Evolutionary conservation across 2,329 filamentous ascomycete genomes (phyloP).

Genomic region (Diaporthe eres): DNA sequence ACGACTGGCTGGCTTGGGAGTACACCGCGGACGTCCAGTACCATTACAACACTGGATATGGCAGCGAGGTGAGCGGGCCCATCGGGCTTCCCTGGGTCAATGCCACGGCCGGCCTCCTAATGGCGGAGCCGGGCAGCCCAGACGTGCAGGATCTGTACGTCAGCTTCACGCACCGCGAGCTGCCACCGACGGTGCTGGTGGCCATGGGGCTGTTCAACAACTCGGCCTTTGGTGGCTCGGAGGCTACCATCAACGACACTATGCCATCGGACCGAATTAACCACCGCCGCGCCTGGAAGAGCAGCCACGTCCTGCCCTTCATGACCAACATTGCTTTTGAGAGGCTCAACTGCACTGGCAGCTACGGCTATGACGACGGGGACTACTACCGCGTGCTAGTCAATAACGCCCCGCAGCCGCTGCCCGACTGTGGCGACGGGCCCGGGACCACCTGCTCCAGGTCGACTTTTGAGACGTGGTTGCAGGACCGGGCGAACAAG

Average conservation of each 20-base stretch:
- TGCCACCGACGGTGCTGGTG: constrained; percentile 76
- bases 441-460: constrained; percentile 61
- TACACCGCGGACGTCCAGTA: constrained; percentile 76
- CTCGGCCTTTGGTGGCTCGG: constrained; percentile 66
- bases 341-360: constrained; percentile 71
- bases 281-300: constrained; percentile 73
- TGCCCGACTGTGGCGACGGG: constrained; percentile 59
- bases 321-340: constrained; percentile 77
- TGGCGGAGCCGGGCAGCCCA: constrained; percentile 49
- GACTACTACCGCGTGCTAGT: constrained; percentile 64
- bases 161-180: constrained; percentile 78
- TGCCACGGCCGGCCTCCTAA: constrained; percentile 67
- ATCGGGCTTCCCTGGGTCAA: constrained; percentile 78
- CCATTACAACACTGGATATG: constrained; percentile 77
- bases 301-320: constrained; percentile 75
- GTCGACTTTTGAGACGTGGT: constrained; percentile 55
- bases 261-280: constrained; percentile 76
- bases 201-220: constrained; percentile 81
- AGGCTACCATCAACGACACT: constrained; percentile 69
- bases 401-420: constrained; percentile 58
- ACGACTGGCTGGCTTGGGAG: constrained; percentile 77
- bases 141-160: constrained; percentile 72
- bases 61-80: constrained; percentile 67
- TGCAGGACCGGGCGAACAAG: constrained; percentile 54
- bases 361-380: constrained; percentile 66